phyloP scores from a whole-genome alignment of 2,329 filamentous ascomycete genomes.

The Cladosporium oxysporum region DNA sequence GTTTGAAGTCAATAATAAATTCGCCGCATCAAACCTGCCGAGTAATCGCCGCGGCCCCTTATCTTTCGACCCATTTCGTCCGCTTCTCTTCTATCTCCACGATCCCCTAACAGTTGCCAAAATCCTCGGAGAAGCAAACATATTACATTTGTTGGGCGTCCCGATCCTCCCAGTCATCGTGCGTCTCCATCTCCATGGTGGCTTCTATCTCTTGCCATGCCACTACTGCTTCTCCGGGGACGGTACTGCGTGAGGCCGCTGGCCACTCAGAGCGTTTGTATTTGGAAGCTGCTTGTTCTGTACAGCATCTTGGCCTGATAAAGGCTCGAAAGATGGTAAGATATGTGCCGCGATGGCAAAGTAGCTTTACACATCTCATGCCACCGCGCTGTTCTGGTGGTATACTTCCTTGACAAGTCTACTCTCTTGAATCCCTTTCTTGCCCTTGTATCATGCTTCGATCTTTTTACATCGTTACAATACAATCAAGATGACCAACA shows the following conservation, averaged over 20 bases:
- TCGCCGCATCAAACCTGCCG: neutral
- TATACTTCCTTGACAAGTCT: neutral
- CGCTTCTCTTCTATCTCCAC: conserved; percentile 7
- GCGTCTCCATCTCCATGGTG: conserved; percentile 14
- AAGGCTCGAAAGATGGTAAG: neutral
- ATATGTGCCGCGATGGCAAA: conserved; percentile 18
- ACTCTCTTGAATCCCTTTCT: neutral
- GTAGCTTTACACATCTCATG: conserved; percentile 10
- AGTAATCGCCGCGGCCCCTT: neutral
- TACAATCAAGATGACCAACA: conserved; percentile 43
- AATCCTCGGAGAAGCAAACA: conserved; percentile 16
- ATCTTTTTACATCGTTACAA: neutral
- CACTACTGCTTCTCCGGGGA: conserved; percentile 1
- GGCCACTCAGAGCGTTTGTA: conserved; percentile 11
- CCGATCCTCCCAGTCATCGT: conserved; percentile 3
- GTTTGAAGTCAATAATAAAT: conserved; percentile 1
- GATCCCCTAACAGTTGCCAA: neutral
- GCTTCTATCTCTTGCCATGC: conserved; percentile 3
- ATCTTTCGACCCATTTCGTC: conserved; percentile 5
- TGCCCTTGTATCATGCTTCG: neutral
- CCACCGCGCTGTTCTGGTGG: neutral
- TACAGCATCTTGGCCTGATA: conserved; percentile 19
- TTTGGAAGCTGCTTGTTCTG: conserved; percentile 2
- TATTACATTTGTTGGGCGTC: neutral
- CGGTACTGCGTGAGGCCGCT: neutral